phyloP scores from a whole-genome alignment of 225 moss, liverwort and hornwort genomes.

The Climacium dendroides region DNA sequence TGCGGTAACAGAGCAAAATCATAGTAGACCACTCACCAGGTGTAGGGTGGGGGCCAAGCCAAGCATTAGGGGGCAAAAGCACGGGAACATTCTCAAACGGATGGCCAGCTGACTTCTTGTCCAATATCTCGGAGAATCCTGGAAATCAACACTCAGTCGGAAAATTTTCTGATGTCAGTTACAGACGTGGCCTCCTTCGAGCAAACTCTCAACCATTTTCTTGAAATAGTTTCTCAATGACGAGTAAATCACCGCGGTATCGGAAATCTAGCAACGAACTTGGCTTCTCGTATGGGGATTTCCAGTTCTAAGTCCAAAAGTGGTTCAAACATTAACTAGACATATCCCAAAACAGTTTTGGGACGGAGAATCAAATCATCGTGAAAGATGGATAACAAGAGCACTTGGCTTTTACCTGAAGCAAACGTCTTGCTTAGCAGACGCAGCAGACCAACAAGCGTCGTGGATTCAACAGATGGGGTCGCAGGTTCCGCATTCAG shows the following conservation, averaged over 20 bases:
- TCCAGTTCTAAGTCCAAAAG: neutral
- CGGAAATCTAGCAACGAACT: neutral
- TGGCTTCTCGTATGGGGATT: neutral
- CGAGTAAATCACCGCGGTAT: neutral
- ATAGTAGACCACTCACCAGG: slow-evolving; percentile 42
- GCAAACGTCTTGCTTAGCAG: slow-evolving; percentile 57
- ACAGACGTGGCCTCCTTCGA: neutral
- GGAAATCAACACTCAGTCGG: neutral
- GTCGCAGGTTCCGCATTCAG: slow-evolving; percentile 43
- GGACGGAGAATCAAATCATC: neutral
- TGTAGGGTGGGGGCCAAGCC: slow-evolving; percentile 81
- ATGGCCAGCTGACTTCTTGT: slow-evolving; percentile 75
- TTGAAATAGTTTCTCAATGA: neutral
- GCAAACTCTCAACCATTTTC: neutral
- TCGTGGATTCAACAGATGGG: slow-evolving; percentile 44
- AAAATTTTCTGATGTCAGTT: neutral
- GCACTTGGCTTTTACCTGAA: slow-evolving; percentile 23
- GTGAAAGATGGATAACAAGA: neutral
- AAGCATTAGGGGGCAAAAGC: slow-evolving; percentile 72
- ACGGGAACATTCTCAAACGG: slow-evolving; percentile 97
- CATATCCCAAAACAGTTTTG: neutral
- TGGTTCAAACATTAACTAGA: neutral
- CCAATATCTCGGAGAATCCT: slow-evolving; percentile 83
- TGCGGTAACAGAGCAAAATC: neutral
- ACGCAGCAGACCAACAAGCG: slow-evolving; percentile 83